Base-by-base conservation (phyloP, 2,329 filamentous ascomycete species). In the Cladosporium sp. region DNA sequence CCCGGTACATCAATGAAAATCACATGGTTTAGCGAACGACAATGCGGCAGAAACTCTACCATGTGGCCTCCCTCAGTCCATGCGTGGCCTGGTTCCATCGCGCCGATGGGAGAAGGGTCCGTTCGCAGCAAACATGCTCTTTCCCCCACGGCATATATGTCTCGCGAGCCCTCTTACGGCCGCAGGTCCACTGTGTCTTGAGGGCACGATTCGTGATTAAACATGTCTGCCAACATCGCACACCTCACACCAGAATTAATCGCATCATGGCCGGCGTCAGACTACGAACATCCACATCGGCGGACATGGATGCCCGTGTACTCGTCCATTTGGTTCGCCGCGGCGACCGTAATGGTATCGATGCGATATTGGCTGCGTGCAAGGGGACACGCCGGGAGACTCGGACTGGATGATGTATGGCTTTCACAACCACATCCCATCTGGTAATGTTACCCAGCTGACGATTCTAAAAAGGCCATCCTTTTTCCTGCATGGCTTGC, bases 361-460 rank as follows among this genome's bases (percentile, higher is more conserved):
- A 57, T 64, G 13, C 60, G 71, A 17, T 37, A 73, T 9, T 67
- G 65, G 64, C 64, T 71, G 15, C 66, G 70, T 42, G 36, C 56
- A 3, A 66, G 53, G 10, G 67, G 65, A 48, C 64, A 62, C 10
- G 61, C 63, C 34, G 64, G 66, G 13, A 60, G 61, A 2, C 54
- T 70, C 19, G 66, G 69, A 2, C 24, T 72, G n/a, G 71, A 73
- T 57, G 71, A 73, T 62, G 59, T 64, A 36, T 59, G 69, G 13
- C 42, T 10, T 28, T 45, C 25, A 1, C 24, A 6, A 7, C 12
- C 8, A 9, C 12, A 10, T n/a, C n/a, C n/a, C n/a, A 9, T 32
- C 3, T 9, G 15, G 10, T 24, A 7, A 15, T 10, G 15, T 10
- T 25, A 9, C 15, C 10, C 9, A 15, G 24, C 42, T 45, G 3